These are phyloP conservation scores for Ophiocordyceps sinensis DNA, from an alignment of 2,329 filamentous ascomycete genomes.

Conservation along the genomic window DNA sequence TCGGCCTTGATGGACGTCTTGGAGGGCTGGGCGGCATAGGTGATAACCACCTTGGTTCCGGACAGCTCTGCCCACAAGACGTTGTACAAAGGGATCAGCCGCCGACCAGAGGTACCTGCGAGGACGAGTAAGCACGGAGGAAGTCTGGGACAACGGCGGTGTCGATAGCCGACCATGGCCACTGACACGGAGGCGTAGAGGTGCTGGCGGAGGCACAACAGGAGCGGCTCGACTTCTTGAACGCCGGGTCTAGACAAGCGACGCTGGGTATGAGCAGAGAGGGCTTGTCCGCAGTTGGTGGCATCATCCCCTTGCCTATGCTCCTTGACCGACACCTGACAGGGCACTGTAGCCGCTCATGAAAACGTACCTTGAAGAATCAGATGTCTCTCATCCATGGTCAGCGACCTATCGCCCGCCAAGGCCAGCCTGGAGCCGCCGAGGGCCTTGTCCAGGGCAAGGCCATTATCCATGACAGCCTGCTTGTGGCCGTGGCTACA, in stretches of 20 bases:
- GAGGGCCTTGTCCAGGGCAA: slow-evolving; percentile 8
- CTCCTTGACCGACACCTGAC: no score
- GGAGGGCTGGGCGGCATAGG: slow-evolving; percentile 50
- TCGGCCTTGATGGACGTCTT: slow-evolving; percentile 46
- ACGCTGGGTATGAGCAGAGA: neutral
- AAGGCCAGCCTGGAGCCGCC: slow-evolving; percentile 15
- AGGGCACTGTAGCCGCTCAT: neutral
- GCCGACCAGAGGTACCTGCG: slow-evolving; percentile 10
- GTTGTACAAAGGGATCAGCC: slow-evolving; percentile 60
- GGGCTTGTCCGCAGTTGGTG: neutral
- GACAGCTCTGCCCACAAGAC: slow-evolving; percentile 65
- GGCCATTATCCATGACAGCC: slow-evolving; percentile 2
- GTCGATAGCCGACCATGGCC: neutral
- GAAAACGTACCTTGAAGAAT: slow-evolving; percentile 18
- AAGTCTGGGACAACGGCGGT: neutral
- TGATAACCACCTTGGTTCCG: slow-evolving; percentile 48
- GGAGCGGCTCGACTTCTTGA: neutral
- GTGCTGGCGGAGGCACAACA: neutral
- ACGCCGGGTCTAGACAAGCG: neutral
- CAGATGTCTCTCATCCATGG: slow-evolving; percentile 15
- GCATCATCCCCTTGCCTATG: no score
- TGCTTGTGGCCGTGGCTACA: neutral
- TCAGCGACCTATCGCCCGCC: slow-evolving; percentile 16
- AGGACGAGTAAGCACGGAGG: neutral
- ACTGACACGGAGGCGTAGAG: neutral